phyloP scores from a whole-genome alignment of 2,329 filamentous ascomycete species.

The Teratosphaeria nubilosa region DNA sequence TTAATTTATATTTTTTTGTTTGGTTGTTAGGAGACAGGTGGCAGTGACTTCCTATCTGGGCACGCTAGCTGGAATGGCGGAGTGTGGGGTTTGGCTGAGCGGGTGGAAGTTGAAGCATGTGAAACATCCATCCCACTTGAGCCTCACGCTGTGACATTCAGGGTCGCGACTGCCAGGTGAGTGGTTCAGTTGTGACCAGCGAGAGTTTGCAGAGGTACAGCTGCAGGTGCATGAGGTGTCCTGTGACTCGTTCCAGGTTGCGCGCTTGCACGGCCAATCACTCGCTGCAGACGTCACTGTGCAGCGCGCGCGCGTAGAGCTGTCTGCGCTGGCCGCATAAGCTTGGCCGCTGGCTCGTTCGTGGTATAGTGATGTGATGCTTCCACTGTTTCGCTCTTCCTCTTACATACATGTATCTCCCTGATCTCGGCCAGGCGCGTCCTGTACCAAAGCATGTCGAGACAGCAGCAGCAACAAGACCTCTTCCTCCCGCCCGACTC shows the following conservation, averaged over 20 bases:
- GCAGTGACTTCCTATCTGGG: neutral
- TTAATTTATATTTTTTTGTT: neutral
- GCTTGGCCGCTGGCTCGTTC: neutral
- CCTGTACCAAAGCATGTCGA: neutral
- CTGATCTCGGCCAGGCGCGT: too few species aligned
- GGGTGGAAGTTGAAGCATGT: too few species aligned
- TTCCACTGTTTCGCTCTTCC: neutral
- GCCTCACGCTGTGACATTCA: too few species aligned
- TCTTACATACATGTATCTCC: neutral
- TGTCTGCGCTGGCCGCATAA: neutral
- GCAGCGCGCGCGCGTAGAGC: neutral
- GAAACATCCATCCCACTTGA: too few species aligned
- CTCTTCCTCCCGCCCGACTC: conserved; percentile 10
- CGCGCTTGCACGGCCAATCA: neutral
- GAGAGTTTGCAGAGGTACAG: too few species aligned
- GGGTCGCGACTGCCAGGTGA: too few species aligned
- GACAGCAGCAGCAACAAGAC: conserved; percentile 4
- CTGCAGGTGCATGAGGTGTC: too few species aligned
- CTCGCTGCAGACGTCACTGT: neutral
- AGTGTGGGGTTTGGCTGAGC: too few species aligned
- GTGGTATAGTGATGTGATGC: neutral
- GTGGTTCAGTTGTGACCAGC: too few species aligned
- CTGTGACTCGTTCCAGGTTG: too few species aligned
- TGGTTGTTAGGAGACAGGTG: neutral
- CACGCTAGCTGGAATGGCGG: neutral